Percentiles rank a stretch among this genome's conserved stretches.
These are phyloP conservation scores for Didymella sp. DNA, from an alignment of 2,329 filamentous ascomycete genomes.

Conservation along the genomic window DNA sequence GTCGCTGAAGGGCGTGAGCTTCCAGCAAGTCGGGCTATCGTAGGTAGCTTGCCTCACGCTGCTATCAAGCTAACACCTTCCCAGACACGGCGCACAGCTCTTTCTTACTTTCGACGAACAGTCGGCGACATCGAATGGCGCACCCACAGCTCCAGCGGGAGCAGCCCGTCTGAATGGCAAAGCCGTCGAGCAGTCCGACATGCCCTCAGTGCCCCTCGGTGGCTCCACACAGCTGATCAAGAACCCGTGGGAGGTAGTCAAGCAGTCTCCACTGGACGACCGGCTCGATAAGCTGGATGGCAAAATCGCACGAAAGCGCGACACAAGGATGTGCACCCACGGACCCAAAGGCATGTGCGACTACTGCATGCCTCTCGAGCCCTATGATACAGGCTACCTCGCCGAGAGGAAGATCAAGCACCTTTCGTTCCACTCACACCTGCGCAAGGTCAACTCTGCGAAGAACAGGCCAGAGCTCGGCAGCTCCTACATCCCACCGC, in stretches of 20 bases:
- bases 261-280: conserved; percentile 87
- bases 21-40: conserved; percentile 65
- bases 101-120: conserved; percentile 81
- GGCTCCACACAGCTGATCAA: conserved; percentile 70
- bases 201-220: conserved; percentile 66
- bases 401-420: conserved; percentile 99
- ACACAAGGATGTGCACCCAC: conserved; percentile 90
- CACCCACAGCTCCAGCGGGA: conserved; percentile 41
- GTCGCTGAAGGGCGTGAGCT: conserved; percentile 61
- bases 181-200: conserved; percentile 72
- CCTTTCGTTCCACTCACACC: conserved; percentile 90
- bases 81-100: conserved; percentile 87
- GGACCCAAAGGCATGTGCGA: conserved; percentile 99
- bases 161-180: conserved; percentile 79
- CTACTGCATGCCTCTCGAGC: conserved; percentile 96
- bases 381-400: conserved; percentile 87
- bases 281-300: conserved; percentile 85
- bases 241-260: conserved; percentile 92
- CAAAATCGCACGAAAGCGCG: conserved; percentile 79
- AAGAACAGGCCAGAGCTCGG: conserved; percentile 96
- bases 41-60: conserved; percentile 40
- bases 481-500: conserved; percentile 93
- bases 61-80: conserved; percentile 26
- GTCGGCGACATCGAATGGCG: conserved; percentile 58
- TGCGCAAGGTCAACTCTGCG: conserved; percentile 92